Conservation (phyloP, 2,329 filamentous ascomycete species). For the Sordariomycetes sp. region DNA sequence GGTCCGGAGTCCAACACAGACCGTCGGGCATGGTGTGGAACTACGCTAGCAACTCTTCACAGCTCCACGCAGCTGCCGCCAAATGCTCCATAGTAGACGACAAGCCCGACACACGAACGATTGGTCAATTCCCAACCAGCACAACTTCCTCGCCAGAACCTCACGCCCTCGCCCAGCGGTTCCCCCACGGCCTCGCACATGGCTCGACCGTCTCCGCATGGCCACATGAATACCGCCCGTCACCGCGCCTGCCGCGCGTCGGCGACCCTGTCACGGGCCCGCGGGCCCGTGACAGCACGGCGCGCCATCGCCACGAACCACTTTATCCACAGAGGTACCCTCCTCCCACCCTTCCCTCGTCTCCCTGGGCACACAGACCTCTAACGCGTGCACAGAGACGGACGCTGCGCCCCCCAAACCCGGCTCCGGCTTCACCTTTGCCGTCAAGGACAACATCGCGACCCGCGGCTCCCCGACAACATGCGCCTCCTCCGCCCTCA, state of each 20-base stretch:
- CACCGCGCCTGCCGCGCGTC: constrained; percentile 1
- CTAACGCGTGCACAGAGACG: background rate
- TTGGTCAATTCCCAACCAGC: too few relatives aligned
- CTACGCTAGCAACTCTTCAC: too few relatives aligned
- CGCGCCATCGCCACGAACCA: constrained; percentile 3
- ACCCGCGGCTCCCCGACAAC: constrained; percentile 57
- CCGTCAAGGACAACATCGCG: constrained; percentile 69
- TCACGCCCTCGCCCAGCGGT: too few relatives aligned
- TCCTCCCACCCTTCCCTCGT: background rate
- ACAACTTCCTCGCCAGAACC: too few relatives aligned
- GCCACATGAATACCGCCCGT: constrained; percentile 1
- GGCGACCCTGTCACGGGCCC: background rate
- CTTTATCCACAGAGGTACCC: constrained; percentile 3
- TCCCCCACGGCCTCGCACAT: background rate
- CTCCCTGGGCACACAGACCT: background rate
- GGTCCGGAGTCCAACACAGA: too few relatives aligned
- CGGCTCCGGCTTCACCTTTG: constrained; percentile 32
- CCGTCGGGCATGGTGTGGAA: too few relatives aligned
- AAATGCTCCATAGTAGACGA: too few relatives aligned
- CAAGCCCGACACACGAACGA: too few relatives aligned
- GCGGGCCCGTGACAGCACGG: background rate
- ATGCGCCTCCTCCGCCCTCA: constrained; percentile 66
- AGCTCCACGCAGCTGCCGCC: too few relatives aligned
- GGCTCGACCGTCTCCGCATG: background rate
- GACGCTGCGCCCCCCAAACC: background rate